Conservation (phyloP, 441 rosid species). For the Sinapis alba region DNA sequence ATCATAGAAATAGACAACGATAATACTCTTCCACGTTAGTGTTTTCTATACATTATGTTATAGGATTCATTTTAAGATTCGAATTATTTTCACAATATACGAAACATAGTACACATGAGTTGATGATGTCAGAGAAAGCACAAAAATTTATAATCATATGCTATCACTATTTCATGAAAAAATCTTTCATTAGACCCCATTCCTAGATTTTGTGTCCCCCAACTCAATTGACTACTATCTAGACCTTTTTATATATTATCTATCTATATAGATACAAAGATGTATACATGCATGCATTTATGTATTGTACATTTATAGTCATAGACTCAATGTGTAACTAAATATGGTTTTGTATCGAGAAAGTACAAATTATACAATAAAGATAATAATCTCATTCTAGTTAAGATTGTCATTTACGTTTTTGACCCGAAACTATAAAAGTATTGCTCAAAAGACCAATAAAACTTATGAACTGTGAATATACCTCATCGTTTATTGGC, state of each 20-base stretch:
- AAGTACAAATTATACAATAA: not conserved
- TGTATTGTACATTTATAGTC: not conserved
- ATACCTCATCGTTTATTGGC: no score
- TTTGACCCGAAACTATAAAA: not conserved
- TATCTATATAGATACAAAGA: not conserved
- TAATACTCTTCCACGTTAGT: conserved; percentile 12
- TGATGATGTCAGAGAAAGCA: conserved; percentile 26
- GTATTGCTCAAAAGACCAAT: not conserved
- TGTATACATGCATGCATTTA: not conserved
- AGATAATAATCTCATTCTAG: not conserved
- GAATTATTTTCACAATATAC: conserved; percentile 14
- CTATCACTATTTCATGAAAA: conserved; percentile 11
- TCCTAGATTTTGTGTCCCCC: conserved; percentile 26
- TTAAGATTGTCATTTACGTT: not conserved
- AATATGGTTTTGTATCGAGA: not conserved
- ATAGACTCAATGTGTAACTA: not conserved
- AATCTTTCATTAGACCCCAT: conserved; percentile 26
- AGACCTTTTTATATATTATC: not conserved
- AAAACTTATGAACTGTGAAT: not conserved
- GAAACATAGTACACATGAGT: conserved; percentile 30
- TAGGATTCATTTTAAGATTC: conserved; percentile 27
- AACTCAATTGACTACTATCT: conserved; percentile 26
- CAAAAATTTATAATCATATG: conserved; percentile 19
- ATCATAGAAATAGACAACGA: conserved; percentile 22
- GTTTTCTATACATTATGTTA: not conserved